Base-by-base conservation (phyloP, 1,139 yeast genomes). In the Sugiyamaella sp. region DNA sequence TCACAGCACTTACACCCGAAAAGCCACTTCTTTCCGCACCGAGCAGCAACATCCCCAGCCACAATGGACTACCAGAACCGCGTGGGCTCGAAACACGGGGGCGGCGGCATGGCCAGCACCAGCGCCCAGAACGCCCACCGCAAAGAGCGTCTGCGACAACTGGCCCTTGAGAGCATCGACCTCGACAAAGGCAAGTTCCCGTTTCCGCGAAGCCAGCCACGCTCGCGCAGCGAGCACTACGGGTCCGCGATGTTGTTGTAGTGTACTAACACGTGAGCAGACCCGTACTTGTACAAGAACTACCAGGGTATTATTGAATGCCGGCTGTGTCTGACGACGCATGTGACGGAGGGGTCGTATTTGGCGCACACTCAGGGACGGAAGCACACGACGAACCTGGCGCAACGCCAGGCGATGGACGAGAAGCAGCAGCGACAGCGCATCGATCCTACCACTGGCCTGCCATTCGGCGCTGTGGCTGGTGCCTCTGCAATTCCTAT, bases 271-370 rank as follows among this genome's bases (percentile, higher is more conserved):
- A 17, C 6, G 17, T 12, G n/a, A 21, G n/a, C 14, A 52, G 77
- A 89, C 64, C 96, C 96, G 0, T 89, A 87, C 68, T 86, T 87
- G 16, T 80, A 82, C 68, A 78, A 81, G 60, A 88, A 86, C 66
- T 89, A 85, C 63, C 70, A 84, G 19, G 96, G 96, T 1, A 71
- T 82, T 46, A 73, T 85, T 27, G 96, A 89, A 65, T 89, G 97
- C 67, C 76, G 80, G 44, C 74, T 89, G 29, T 89, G 97, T 66
- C 70, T 83, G 29, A 89, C 96, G 0, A 78, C 86, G 0, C 96
- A 89, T 69, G 75, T 79, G 24, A 80, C 83, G 29, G 91, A 86
- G 57, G 80, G 88, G n/a, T 84, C 90, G 6, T 89, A 87, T 64
- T 74, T 89, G 16, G 78, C 90, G 1, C 97, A 89, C 64, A 77